phyloP scores from a whole-genome alignment of 2,329 filamentous ascomycete species.

The Cladosporium sphaerospermum region DNA sequence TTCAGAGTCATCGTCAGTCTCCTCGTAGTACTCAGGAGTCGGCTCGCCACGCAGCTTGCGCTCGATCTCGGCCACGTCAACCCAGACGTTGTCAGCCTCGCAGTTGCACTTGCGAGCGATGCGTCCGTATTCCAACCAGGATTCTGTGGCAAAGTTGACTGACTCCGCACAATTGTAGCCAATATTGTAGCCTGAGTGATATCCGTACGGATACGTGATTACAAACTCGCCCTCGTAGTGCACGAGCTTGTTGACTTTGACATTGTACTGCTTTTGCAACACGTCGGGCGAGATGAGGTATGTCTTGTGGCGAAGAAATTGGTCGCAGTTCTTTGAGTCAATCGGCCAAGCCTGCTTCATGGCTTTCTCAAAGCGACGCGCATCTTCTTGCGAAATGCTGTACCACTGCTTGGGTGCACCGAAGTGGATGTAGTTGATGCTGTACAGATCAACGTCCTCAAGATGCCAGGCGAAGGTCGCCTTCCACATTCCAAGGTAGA shows the following conservation, averaged over 20 bases:
- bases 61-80: conserved; percentile 93
- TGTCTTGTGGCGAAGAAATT: conserved; percentile 95
- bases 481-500: conserved; percentile 99
- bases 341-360: conserved; percentile 94
- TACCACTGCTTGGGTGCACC: conserved; percentile 99
- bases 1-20: conserved; percentile 62
- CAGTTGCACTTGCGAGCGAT: conserved; percentile 97
- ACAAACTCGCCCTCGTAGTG: conserved; percentile 97
- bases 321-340: conserved; percentile 90
- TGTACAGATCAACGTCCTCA: conserved; percentile 97
- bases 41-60: conserved; percentile 83
- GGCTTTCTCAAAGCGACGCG: conserved; percentile 82
- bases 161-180: conserved; percentile 99
- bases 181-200: conserved; percentile 95
- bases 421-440: conserved; percentile 99
- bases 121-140: conserved; percentile 90
- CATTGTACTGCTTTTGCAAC: conserved; percentile 80
- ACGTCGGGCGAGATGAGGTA: conserved; percentile 91
- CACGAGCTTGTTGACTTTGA: conserved; percentile 92
- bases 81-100: conserved; percentile 96
- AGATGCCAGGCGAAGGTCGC: conserved; percentile 98
- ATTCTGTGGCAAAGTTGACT: conserved; percentile 94
- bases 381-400: conserved; percentile 94
- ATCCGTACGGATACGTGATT: conserved; percentile 96
- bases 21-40: conserved; percentile 73